Percentiles rank a stretch among this genome's conserved stretches.
Conservation (phyloP, 129 eudicot species). For the Logfia minima region DNA sequence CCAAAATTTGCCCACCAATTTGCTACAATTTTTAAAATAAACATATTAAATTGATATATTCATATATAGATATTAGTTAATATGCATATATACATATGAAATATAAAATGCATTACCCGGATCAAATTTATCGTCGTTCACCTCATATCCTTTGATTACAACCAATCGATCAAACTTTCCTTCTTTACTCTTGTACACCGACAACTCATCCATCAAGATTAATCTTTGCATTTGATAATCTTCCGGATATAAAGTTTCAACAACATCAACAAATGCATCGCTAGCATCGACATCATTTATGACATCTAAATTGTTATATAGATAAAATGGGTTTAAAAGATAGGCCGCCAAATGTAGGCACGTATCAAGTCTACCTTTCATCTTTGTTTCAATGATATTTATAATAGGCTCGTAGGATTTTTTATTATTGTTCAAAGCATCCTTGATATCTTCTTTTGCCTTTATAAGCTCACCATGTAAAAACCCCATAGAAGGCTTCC, state of each 20-base stretch:
- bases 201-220: too few relatives aligned
- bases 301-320: background rate
- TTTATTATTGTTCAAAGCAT: background rate
- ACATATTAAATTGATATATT: too few relatives aligned
- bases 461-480: too few relatives aligned
- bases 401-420: background rate
- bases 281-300: background rate
- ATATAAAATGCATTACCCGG: too few relatives aligned
- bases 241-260: background rate
- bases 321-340: slow-evolving; percentile 6
- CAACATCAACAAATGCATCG: background rate
- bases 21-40: background rate
- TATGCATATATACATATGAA: too few relatives aligned
- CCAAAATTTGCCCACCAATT: background rate
- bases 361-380: background rate
- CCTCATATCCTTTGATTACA: too few relatives aligned
- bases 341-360: background rate
- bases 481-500: background rate
- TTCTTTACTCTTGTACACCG: background rate
- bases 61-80: too few relatives aligned
- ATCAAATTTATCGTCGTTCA: too few relatives aligned
- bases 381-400: background rate
- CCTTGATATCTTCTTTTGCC: too few relatives aligned
- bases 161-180: too few relatives aligned
- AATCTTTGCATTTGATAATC: background rate